phyloP scores from a whole-genome alignment of 192 early-diverging fungal genomes.

The Chytriomyces sp. region DNA sequence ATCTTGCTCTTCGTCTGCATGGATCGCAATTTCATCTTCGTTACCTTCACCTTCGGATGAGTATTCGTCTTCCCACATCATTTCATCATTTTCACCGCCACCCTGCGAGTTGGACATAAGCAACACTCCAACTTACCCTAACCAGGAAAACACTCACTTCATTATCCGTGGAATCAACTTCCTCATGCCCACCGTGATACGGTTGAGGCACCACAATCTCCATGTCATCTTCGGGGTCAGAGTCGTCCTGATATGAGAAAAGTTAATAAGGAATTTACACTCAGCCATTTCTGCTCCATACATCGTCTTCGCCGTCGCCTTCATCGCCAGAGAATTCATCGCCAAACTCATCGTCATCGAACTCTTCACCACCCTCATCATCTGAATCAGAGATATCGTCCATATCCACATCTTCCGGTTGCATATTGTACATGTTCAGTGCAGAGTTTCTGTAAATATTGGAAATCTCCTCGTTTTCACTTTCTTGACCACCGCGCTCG shows the following conservation, averaged over 20 bases:
- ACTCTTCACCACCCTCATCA: conserved; percentile 69
- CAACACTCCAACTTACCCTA: too few species aligned
- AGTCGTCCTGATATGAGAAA: conserved; percentile 33
- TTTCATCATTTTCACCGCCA: conserved; percentile 58
- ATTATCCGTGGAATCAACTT: conserved; percentile 44
- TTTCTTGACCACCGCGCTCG: conserved; percentile 52
- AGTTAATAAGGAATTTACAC: background rate
- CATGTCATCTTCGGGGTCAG: conserved; percentile 64
- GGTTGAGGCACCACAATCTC: conserved; percentile 61
- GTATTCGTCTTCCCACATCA: conserved; percentile 43
- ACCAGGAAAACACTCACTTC: background rate
- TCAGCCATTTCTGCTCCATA: conserved; percentile 20
- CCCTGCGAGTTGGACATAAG: conserved; percentile 7
- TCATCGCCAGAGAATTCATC: conserved; percentile 69
- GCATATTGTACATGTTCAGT: conserved; percentile 75
- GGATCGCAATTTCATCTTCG: conserved; percentile 63
- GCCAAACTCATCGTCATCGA: conserved; percentile 47
- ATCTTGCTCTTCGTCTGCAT: conserved; percentile 53
- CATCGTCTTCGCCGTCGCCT: conserved; percentile 57
- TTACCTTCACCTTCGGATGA: conserved; percentile 55
- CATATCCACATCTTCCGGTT: conserved; percentile 75
- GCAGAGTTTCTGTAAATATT: conserved; percentile 84
- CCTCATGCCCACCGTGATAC: conserved; percentile 51
- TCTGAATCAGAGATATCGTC: conserved; percentile 59
- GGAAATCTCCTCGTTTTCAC: conserved; percentile 70